A percentile compares a stretch with the other conserved stretches of the same genome.
Evolutionary conservation across 2,329 filamentous ascomycete species (phyloP).

Genomic region (Escovopsis sp.): DNA sequence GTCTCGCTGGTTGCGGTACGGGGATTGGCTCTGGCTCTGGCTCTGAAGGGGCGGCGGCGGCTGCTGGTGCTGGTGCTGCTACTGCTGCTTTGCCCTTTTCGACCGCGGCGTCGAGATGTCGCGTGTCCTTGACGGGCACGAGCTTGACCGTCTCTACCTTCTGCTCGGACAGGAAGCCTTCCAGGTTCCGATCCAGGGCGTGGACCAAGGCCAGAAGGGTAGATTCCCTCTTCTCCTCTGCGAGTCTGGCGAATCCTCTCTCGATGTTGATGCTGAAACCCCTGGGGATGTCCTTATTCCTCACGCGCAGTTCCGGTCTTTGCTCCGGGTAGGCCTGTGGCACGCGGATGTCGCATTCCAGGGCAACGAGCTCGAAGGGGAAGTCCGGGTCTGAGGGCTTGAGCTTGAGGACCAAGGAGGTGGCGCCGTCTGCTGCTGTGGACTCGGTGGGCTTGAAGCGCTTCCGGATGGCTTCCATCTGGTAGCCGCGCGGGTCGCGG

Average conservation of each 20-base stretch:
- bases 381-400: conserved; percentile 71
- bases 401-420: conserved; percentile 49
- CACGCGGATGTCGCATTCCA: conserved; percentile 54
- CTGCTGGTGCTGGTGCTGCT: no score
- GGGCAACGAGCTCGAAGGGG: conserved; percentile 56
- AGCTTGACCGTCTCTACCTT: conserved; percentile 62
- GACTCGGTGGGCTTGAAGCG: conserved; percentile 42
- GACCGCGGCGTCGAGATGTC: conserved; percentile 23
- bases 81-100: conserved; percentile 3
- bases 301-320: conserved; percentile 45
- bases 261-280: conserved; percentile 67
- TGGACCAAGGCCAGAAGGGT: conserved; percentile 55
- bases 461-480: conserved; percentile 56
- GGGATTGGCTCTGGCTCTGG: not conserved
- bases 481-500: conserved; percentile 57
- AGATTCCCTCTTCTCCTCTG: conserved; percentile 34
- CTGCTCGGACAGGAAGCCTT: conserved; percentile 52
- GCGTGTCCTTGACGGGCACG: conserved; percentile 43
- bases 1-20: conserved; percentile 3
- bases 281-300: conserved; percentile 53
- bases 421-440: conserved; percentile 30
- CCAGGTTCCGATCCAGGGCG: conserved; percentile 57
- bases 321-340: conserved; percentile 47
- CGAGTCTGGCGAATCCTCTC: conserved; percentile 54
- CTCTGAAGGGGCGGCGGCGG: no score